Evolutionary conservation across 2,329 filamentous ascomycete species (phyloP).

Genomic region (Fusarium chaquense): DNA sequence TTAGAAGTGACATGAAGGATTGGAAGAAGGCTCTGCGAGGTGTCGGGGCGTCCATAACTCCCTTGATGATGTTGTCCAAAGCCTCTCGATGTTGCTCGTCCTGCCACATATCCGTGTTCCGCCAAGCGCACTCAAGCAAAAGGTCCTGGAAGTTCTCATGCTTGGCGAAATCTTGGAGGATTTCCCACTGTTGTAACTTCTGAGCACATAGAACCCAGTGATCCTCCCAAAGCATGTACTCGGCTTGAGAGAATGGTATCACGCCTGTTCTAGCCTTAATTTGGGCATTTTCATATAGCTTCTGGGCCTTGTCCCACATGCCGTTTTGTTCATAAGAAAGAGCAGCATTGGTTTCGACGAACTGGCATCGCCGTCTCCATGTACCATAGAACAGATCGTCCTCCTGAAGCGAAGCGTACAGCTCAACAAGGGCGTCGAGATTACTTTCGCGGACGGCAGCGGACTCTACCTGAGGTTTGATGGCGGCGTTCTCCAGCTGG

Average conservation of each 20-base stretch:
- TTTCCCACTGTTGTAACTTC: slow-evolving; percentile 99
- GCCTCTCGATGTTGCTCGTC: slow-evolving; percentile 87
- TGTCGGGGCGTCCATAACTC: slow-evolving; percentile 96
- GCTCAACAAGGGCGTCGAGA: slow-evolving; percentile 91
- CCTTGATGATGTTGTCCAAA: slow-evolving; percentile 93
- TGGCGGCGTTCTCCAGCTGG: slow-evolving; percentile 89
- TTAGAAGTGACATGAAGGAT: slow-evolving; percentile 95
- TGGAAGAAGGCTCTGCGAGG: slow-evolving; percentile 96
- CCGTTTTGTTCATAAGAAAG: slow-evolving; percentile 98
- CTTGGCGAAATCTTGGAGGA: slow-evolving; percentile 96
- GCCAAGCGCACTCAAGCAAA: slow-evolving; percentile 94
- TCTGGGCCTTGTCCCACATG: slow-evolving; percentile 99
- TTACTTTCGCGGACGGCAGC: slow-evolving; percentile 90
- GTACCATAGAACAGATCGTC: slow-evolving; percentile 98
- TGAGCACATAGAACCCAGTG: slow-evolving; percentile 98
- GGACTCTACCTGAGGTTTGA: slow-evolving; percentile 87
- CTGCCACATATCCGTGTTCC: slow-evolving; percentile 95
- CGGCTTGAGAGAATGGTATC: slow-evolving; percentile 94
- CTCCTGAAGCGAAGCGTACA: slow-evolving; percentile 91
- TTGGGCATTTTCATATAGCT: slow-evolving; percentile 95
- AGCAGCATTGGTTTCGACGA: slow-evolving; percentile 96
- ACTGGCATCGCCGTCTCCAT: slow-evolving; percentile 94
- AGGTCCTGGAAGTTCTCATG: slow-evolving; percentile 99
- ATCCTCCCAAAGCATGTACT: slow-evolving; percentile 99
- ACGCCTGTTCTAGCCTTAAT: slow-evolving; percentile 96